A percentile compares a stretch with the other conserved stretches of the same genome.
phyloP scores from a whole-genome alignment of 192 early-diverging fungal genomes.

The Mortierella alpina region DNA sequence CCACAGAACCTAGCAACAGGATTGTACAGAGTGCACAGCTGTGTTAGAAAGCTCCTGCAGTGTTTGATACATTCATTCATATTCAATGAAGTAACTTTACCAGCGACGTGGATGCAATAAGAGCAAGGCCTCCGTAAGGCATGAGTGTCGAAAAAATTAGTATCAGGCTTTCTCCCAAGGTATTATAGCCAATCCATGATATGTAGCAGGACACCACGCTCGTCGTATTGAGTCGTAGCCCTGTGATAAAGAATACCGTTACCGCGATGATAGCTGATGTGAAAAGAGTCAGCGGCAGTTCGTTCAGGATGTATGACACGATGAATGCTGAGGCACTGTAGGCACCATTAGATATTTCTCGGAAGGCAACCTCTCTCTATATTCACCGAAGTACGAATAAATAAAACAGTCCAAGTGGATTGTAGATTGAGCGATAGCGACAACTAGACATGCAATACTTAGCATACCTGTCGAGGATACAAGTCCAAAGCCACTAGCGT shows the following conservation, averaged over 20 bases:
- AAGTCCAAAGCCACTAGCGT: too few relatives aligned
- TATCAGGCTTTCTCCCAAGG: too few relatives aligned
- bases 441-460: background rate
- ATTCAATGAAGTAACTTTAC: too few relatives aligned
- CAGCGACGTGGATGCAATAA: too few relatives aligned
- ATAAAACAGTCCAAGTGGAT: too few relatives aligned
- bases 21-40: too few relatives aligned
- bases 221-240: background rate
- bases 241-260: background rate
- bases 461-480: too few relatives aligned
- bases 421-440: background rate
- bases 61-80: too few relatives aligned
- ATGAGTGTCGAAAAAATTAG: too few relatives aligned
- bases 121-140: too few relatives aligned
- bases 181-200: too few relatives aligned
- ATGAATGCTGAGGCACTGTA: conserved; percentile 19
- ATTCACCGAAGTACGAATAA: background rate
- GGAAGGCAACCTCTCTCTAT: conserved; percentile 17
- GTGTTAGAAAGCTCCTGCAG: too few relatives aligned
- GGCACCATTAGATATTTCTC: conserved; percentile 24
- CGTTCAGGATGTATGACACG: conserved; percentile 11
- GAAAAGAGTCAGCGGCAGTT: conserved; percentile 11
- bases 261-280: background rate
- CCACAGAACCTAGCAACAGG: conserved; percentile 17
- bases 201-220: background rate